Evolutionary conservation across 257 asterid genomes (phyloP).

Genomic region (Dorcoceras hygrometricum): DNA sequence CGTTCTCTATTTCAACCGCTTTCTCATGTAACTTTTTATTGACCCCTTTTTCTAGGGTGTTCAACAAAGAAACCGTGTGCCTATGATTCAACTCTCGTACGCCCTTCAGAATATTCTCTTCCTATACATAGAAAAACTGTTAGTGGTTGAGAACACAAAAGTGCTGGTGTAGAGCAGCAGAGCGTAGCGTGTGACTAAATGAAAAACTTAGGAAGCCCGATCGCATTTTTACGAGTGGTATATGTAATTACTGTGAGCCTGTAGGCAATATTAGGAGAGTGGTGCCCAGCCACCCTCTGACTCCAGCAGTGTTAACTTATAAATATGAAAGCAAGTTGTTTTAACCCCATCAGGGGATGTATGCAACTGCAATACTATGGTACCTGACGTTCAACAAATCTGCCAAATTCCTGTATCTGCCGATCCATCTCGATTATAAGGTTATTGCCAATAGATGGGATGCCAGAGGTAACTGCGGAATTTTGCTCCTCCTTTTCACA

Average conservation of each 20-base stretch:
- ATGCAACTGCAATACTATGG: neutral
- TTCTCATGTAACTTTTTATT: slow-evolving; percentile 50
- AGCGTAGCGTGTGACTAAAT: neutral
- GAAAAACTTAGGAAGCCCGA: neutral
- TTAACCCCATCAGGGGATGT: neutral
- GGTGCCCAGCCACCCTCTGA: no score
- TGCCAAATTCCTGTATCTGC: slow-evolving; percentile 52
- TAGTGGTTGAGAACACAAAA: slow-evolving; percentile 17
- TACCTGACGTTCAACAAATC: slow-evolving; percentile 66
- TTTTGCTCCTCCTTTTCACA: slow-evolving; percentile 61
- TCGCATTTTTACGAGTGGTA: neutral
- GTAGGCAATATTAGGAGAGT: no score
- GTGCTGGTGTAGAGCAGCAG: neutral
- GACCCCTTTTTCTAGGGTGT: slow-evolving; percentile 46
- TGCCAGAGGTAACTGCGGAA: slow-evolving; percentile 45
- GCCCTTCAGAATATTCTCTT: slow-evolving; percentile 53
- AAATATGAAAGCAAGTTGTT: neutral
- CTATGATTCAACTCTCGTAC: slow-evolving; percentile 48
- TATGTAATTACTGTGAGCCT: no score
- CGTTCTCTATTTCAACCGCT: slow-evolving; percentile 50
- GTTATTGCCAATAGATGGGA: slow-evolving; percentile 35
- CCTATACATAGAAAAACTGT: slow-evolving; percentile 34
- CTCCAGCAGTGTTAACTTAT: neutral
- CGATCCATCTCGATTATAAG: slow-evolving; percentile 50
- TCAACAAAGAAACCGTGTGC: slow-evolving; percentile 50